Evolutionary conservation across 73 alveolate genomes (phyloP).

Genomic region (Stentor coeruleus): DNA sequence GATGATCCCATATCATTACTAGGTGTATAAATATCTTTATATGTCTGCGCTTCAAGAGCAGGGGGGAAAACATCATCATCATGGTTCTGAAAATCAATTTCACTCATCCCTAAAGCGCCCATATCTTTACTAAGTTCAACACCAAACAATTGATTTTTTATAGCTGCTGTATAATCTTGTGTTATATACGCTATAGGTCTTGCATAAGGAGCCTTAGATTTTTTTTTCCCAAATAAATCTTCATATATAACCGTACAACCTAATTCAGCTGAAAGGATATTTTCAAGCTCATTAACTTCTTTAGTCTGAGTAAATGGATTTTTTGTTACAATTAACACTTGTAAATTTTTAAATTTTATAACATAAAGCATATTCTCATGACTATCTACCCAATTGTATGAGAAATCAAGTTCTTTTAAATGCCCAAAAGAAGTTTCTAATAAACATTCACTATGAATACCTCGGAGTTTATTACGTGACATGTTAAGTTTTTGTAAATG

Average conservation of each 20-base stretch:
- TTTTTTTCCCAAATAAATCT: background rate
- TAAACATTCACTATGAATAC: slow-evolving; percentile 46
- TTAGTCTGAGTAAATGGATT: slow-evolving; percentile 55
- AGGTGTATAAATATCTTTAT: slow-evolving; percentile 22
- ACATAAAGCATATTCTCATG: slow-evolving; percentile 40
- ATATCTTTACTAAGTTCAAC: slow-evolving; percentile 13
- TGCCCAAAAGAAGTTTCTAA: slow-evolving; percentile 23
- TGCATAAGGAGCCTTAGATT: slow-evolving; percentile 7
- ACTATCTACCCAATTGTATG: slow-evolving; percentile 45
- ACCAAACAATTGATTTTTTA: background rate
- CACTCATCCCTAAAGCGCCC: background rate
- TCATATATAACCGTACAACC: slow-evolving; percentile 52
- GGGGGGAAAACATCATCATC: background rate
- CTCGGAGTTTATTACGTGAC: slow-evolving; percentile 47
- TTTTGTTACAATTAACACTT: slow-evolving; percentile 48
- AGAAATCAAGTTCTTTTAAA: slow-evolving; percentile 53
- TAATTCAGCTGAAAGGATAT: slow-evolving; percentile 26
- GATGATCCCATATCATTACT: background rate
- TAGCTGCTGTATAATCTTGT: slow-evolving; percentile 5
- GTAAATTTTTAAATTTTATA: slow-evolving; percentile 30
- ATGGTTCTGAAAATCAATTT: background rate
- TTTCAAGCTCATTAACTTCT: slow-evolving; percentile 34
- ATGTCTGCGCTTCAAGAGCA: background rate
- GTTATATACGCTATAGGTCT: background rate
- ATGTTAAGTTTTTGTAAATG: slow-evolving; percentile 44